These are phyloP conservation scores for Teunomyces panamensis DNA, from an alignment of 805 yeast genomes.

Conservation along the genomic window DNA sequence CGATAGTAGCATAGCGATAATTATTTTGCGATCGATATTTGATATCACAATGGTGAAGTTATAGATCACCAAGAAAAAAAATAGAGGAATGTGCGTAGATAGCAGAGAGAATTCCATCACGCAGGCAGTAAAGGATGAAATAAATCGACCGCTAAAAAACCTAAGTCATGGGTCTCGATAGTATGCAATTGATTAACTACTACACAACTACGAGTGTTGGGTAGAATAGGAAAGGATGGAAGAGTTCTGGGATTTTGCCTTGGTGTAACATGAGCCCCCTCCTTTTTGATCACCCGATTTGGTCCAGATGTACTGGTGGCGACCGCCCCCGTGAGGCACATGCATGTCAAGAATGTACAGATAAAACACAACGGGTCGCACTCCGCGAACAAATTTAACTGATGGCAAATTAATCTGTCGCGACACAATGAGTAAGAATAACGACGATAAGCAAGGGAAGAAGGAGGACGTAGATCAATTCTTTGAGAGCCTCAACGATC, in stretches of 20 bases:
- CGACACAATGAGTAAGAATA: neutral
- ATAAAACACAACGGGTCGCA: neutral
- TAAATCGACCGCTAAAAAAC: too few species aligned
- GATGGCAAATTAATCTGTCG: slow-evolving; percentile 1
- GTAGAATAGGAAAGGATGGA: too few species aligned
- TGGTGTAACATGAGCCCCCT: too few species aligned
- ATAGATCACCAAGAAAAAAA: neutral
- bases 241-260: too few species aligned
- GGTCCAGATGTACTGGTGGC: neutral
- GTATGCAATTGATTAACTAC: too few species aligned
- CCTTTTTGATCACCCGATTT: neutral
- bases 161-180: too few species aligned
- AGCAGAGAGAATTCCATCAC: too few species aligned
- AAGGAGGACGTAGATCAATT: slow-evolving; percentile 18
- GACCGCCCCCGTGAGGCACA: neutral
- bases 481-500: slow-evolving; percentile 8
- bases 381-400: neutral
- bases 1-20: neutral
- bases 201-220: too few species aligned
- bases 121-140: too few species aligned
- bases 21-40: neutral
- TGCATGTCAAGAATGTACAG: neutral
- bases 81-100: too few species aligned
- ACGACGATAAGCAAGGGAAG: slow-evolving; percentile 11
- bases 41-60: neutral